Evolutionary conservation across 169 alveolate genomes (phyloP).

Genomic region (Toxoplasma gondii): DNA sequence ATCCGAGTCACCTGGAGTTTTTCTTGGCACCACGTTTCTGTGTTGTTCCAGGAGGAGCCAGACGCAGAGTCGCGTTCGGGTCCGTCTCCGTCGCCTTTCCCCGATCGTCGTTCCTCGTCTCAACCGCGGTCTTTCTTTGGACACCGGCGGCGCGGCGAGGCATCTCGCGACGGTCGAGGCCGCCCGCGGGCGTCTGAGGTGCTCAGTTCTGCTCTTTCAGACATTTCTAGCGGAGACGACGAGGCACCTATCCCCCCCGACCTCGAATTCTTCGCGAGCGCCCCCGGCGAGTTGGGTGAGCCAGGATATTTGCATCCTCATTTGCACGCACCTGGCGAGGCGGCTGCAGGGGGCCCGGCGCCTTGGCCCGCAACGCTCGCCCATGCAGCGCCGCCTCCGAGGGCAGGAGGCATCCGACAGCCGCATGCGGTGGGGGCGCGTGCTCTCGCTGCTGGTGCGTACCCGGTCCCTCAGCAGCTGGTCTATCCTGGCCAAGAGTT

Average conservation of each 20-base stretch:
- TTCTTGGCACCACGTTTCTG: neutral
- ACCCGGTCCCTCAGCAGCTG: neutral
- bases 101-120: slow-evolving; percentile 4
- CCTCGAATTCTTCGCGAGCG: neutral
- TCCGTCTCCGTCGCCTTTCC: slow-evolving; percentile 3
- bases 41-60: neutral
- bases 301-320: neutral
- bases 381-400: neutral
- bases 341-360: neutral
- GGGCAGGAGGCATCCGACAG: neutral
- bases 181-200: neutral
- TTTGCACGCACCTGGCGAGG: neutral
- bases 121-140: slow-evolving; percentile 8
- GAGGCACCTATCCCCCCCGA: neutral
- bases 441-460: neutral
- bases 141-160: neutral
- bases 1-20: too few relatives aligned
- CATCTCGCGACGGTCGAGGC: neutral
- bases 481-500: neutral
- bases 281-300: neutral
- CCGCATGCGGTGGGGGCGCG: neutral
- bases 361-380: neutral
- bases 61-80: neutral
- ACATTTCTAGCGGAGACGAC: slow-evolving; percentile 30
- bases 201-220: neutral